Evolutionary conservation across 768 basidiomycete genomes (phyloP).

Genomic region (Xerocomellus amylosporus): DNA sequence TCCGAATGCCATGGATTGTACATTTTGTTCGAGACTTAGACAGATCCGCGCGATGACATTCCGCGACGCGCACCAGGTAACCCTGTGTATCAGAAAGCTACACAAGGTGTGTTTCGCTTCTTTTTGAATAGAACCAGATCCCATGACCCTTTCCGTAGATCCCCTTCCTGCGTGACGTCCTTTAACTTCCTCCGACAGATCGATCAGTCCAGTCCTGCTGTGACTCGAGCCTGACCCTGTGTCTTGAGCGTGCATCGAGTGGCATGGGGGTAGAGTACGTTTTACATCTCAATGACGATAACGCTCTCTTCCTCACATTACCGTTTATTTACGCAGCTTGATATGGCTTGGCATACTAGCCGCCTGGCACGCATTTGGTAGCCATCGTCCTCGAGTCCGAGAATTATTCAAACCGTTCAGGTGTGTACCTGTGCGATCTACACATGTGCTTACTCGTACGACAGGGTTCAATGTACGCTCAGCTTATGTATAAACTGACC

Average conservation of each 20-base stretch:
- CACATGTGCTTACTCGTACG: slow-evolving; percentile 2
- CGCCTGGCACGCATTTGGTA: slow-evolving; percentile 26
- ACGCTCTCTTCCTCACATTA: slow-evolving; percentile 2
- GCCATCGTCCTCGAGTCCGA: slow-evolving; percentile 23
- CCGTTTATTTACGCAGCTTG: slow-evolving; percentile 21
- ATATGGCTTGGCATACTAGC: slow-evolving; percentile 35
- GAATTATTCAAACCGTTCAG: slow-evolving; percentile 32
- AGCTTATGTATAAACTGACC: slow-evolving; percentile 11
- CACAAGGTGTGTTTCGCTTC: slow-evolving; percentile 34
- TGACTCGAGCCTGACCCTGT: slow-evolving; percentile 27
- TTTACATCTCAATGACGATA: slow-evolving; percentile 11
- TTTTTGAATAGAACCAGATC: slow-evolving; percentile 18
- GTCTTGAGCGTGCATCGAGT: slow-evolving; percentile 29
- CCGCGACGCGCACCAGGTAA: slow-evolving; percentile 33
- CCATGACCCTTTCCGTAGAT: slow-evolving; percentile 26
- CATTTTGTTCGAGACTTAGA: slow-evolving; percentile 26
- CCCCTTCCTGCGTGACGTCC: slow-evolving; percentile 34
- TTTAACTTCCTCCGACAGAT: slow-evolving; percentile 26
- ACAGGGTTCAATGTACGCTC: slow-evolving; percentile 28
- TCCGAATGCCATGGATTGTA: slow-evolving; percentile 26
- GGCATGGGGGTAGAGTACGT: slow-evolving; percentile 35
- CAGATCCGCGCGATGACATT: slow-evolving; percentile 21
- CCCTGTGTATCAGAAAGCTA: slow-evolving; percentile 35
- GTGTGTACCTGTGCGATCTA: slow-evolving; percentile 17
- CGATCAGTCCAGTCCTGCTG: slow-evolving; percentile 30